Percentiles rank a stretch among this genome's conserved stretches.
These are phyloP conservation scores for Leonotis leonurus DNA, from an alignment of 257 asterid genomes.

Conservation along the genomic window DNA sequence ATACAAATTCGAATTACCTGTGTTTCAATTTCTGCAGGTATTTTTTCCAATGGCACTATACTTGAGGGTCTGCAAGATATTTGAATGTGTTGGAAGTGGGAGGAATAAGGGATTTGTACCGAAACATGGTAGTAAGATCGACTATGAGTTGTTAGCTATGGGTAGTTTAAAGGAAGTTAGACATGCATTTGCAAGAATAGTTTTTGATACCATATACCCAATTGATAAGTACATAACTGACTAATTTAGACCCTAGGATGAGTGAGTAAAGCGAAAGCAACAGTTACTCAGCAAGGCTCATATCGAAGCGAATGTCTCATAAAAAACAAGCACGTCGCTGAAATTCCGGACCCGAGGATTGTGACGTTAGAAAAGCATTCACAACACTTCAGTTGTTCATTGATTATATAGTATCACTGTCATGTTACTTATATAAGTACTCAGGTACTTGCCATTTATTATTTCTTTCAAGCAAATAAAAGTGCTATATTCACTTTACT, in stretches of 20 bases:
- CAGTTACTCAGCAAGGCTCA: background rate
- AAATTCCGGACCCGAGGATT: too few species aligned
- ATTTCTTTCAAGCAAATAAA: too few species aligned
- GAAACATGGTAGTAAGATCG: constrained; percentile 58
- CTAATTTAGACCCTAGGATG: background rate
- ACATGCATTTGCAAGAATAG: constrained; percentile 79
- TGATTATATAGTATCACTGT: too few species aligned
- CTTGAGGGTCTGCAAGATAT: constrained; percentile 53
- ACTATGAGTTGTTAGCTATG: constrained; percentile 58
- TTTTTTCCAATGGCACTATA: constrained; percentile 46
- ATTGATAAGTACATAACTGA: constrained; percentile 18
- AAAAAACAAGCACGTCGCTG: background rate
- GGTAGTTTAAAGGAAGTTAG: constrained; percentile 78
- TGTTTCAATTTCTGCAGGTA: constrained; percentile 60
- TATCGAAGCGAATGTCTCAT: background rate
- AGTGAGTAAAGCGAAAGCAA: background rate
- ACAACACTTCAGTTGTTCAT: too few species aligned
- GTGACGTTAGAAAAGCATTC: too few species aligned
- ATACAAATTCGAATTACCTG: background rate
- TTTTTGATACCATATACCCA: constrained; percentile 84
- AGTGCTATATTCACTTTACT: too few species aligned
- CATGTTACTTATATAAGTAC: too few species aligned
- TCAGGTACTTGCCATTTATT: too few species aligned
- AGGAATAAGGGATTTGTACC: constrained; percentile 45
- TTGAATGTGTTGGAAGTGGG: constrained; percentile 56